phyloP scores from a whole-genome alignment of 2,329 filamentous ascomycete genomes.

The Camillea tinctor region DNA sequence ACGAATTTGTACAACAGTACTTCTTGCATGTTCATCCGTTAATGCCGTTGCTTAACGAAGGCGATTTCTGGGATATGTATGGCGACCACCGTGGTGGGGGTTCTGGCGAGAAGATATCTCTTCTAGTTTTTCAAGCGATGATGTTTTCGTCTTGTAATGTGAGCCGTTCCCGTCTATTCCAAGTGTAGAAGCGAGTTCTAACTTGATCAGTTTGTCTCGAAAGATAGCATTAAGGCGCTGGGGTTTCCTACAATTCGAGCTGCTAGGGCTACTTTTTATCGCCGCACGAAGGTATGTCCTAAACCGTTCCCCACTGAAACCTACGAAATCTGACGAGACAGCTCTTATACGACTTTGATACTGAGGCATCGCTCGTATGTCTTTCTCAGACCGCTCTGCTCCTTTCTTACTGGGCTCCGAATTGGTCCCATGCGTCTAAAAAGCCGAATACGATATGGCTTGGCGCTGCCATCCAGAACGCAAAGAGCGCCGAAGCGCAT shows the following conservation, averaged over 20 bases:
- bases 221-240: slow-evolving; percentile 38
- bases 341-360: slow-evolving; percentile 45
- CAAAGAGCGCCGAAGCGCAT: slow-evolving; percentile 44
- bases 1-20: slow-evolving; percentile 49
- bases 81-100: slow-evolving; percentile 23
- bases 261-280: slow-evolving; percentile 45
- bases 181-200: not conserved
- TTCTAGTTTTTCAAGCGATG: slow-evolving; percentile 47
- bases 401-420: slow-evolving; percentile 37
- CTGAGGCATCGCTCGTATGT: slow-evolving; percentile 40
- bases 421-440: slow-evolving; percentile 40
- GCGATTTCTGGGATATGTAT: slow-evolving; percentile 48
- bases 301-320: slow-evolving; percentile 1
- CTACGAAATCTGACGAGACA: slow-evolving; percentile 17
- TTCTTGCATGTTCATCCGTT: slow-evolving; percentile 48
- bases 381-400: slow-evolving; percentile 43
- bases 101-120: slow-evolving; percentile 34
- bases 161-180: slow-evolving; percentile 10
- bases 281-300: slow-evolving; percentile 38
- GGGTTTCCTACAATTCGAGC: slow-evolving; percentile 43
- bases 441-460: slow-evolving; percentile 50
- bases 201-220: slow-evolving; percentile 37
- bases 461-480: slow-evolving; percentile 48
- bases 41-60: slow-evolving; percentile 44
- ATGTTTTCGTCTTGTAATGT: slow-evolving; percentile 44